A percentile compares a stretch with the other conserved stretches of the same genome.
These are phyloP conservation scores for Hortiboletus campestris DNA, from an alignment of 768 basidiomycete species.

Conservation along the genomic window DNA sequence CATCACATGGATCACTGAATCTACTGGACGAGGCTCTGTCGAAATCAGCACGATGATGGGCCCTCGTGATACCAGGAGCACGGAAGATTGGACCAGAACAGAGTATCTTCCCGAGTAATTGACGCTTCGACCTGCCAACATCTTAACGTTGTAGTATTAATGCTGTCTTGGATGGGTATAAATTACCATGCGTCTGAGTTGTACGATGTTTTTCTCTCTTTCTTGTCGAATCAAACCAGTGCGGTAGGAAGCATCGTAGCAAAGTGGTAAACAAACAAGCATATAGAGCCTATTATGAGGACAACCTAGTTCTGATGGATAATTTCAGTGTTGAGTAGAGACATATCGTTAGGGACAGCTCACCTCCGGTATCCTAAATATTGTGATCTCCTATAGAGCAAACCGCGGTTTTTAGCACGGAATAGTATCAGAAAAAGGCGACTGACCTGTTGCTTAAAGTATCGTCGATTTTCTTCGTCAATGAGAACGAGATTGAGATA, in stretches of 20 bases:
- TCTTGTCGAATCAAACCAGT: neutral
- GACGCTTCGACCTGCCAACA: neutral
- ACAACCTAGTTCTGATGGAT: conserved; percentile 35
- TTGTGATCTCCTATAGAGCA: conserved; percentile 68
- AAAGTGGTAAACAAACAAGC: conserved; percentile 6
- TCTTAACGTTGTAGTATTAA: conserved; percentile 15
- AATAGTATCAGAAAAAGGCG: neutral
- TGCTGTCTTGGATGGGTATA: conserved; percentile 3
- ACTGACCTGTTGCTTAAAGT: conserved; percentile 92
- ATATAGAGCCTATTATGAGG: neutral
- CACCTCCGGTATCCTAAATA: conserved; percentile 88
- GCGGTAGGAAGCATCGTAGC: neutral
- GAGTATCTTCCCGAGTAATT: neutral
- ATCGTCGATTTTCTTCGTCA: conserved; percentile 96
- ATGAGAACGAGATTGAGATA: conserved; percentile 97
- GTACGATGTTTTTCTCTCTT: neutral
- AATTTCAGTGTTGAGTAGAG: neutral
- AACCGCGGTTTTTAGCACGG: neutral
- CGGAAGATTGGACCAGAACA: neutral
- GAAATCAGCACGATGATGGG: neutral
- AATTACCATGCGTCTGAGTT: neutral
- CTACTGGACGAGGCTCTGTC: conserved; percentile 23
- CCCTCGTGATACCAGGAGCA: conserved; percentile 21
- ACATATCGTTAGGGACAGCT: conserved; percentile 14
- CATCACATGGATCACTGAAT: conserved; percentile 32